Percentiles rank a stretch among this genome's conserved stretches.
Evolutionary conservation across 352 stramenopile species (phyloP).

Genomic region (Thraustotheca clavata): DNA sequence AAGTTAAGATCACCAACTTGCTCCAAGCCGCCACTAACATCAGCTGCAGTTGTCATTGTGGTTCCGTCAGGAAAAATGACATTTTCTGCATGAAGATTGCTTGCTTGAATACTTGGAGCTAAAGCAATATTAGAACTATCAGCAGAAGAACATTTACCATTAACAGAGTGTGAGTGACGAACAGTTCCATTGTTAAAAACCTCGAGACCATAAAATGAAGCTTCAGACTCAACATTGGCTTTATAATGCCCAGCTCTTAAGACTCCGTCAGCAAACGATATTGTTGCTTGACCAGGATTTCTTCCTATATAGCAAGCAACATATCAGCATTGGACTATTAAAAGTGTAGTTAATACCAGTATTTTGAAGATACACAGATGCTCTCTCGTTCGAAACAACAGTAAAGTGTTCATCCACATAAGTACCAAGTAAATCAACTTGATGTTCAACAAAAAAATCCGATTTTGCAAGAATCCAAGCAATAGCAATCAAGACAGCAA

Average conservation of each 20-base stretch:
- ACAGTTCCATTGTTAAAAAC: constrained; percentile 59
- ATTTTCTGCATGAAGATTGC: constrained; percentile 53
- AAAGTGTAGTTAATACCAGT: constrained; percentile 36
- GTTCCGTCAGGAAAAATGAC: constrained; percentile 68
- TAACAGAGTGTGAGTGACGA: constrained; percentile 53
- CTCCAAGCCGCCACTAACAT: constrained; percentile 66
- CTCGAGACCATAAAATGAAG: constrained; percentile 62
- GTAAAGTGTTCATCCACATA: constrained; percentile 77
- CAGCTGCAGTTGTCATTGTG: constrained; percentile 70
- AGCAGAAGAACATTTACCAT: constrained; percentile 28
- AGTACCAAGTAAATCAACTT: constrained; percentile 69
- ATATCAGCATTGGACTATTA: background rate
- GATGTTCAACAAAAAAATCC: constrained; percentile 75
- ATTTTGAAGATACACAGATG: constrained; percentile 57
- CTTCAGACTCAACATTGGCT: constrained; percentile 35
- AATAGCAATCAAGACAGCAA: constrained; percentile 47
- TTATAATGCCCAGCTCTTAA: constrained; percentile 51
- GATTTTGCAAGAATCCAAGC: constrained; percentile 66
- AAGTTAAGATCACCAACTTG: constrained; percentile 68
- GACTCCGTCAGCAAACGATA: constrained; percentile 53
- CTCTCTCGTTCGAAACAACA: constrained; percentile 55
- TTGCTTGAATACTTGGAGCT: constrained; percentile 53
- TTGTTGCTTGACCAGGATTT: constrained; percentile 60
- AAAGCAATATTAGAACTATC: background rate
- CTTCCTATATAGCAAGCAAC: background rate